Percentiles rank a stretch among this genome's conserved stretches.
These are phyloP conservation scores for Anthostomella pinea DNA, from an alignment of 2,329 filamentous ascomycete species.

Conservation along the genomic window DNA sequence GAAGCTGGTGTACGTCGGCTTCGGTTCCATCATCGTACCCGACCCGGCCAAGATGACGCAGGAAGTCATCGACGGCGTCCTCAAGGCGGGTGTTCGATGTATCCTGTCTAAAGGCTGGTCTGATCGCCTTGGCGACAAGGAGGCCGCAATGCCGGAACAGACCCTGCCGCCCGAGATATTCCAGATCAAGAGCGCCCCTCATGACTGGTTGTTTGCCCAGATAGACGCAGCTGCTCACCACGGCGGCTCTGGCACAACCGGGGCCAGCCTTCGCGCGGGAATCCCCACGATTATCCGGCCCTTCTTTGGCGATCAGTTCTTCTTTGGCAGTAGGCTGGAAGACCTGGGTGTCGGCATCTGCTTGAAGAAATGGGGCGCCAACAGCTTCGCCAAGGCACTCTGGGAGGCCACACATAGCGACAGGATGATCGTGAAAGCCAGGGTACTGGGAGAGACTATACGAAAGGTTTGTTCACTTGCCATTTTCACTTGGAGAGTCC, in stretches of 20 bases:
- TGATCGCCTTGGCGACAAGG: conserved; percentile 55
- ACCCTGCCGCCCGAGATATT: conserved; percentile 76
- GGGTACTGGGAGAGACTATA: conserved; percentile 79
- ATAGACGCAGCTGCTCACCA: conserved; percentile 95
- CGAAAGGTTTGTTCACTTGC: conserved; percentile 62
- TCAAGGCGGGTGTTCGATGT: conserved; percentile 89
- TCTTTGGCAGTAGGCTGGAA: conserved; percentile 86
- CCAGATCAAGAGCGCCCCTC: conserved; percentile 85
- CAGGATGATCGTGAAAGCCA: conserved; percentile 86
- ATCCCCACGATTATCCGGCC: conserved; percentile 93
- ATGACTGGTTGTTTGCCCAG: conserved; percentile 94
- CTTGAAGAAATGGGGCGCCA: conserved; percentile 86
- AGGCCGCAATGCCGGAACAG: conserved; percentile 55
- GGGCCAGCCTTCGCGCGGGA: conserved; percentile 85
- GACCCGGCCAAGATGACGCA: conserved; percentile 85
- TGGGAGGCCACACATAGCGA: conserved; percentile 91
- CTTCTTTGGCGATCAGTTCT: conserved; percentile 98
- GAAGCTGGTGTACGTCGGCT: conserved; percentile 95
- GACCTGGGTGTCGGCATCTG: conserved; percentile 90
- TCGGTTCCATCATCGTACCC: conserved; percentile 91
- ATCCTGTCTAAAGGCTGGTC: conserved; percentile 98
- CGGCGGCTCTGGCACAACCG: conserved; percentile 91
- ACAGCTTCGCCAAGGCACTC: conserved; percentile 76
- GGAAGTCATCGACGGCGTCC: conserved; percentile 88
- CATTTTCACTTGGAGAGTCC: conserved; percentile 17